A percentile compares a stretch with the other conserved stretches of the same genome.
These are phyloP conservation scores for Geotrichum reessii DNA, from an alignment of 1,139 yeast species.

Conservation along the genomic window DNA sequence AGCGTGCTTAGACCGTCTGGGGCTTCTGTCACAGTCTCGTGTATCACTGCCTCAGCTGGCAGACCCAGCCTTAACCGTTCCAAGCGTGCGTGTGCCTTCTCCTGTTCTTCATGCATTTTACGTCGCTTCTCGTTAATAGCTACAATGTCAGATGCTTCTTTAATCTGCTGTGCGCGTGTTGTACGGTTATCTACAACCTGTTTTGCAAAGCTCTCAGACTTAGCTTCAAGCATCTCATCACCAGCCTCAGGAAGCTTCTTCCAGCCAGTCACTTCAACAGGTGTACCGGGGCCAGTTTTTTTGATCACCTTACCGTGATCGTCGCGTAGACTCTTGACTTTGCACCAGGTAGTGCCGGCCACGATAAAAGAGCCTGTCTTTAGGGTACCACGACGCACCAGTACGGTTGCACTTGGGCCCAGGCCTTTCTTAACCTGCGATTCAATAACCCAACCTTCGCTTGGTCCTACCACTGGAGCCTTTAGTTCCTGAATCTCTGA, in stretches of 20 bases:
- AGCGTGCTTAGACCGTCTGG: conserved; percentile 24
- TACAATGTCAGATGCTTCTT: conserved; percentile 63
- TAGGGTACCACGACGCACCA: conserved; percentile 74
- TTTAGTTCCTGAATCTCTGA: conserved; percentile 78
- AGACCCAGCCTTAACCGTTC: conserved; percentile 35
- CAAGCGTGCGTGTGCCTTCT: conserved; percentile 30
- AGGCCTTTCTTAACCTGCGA: conserved; percentile 76
- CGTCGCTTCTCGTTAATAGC: conserved; percentile 53
- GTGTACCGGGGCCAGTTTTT: conserved; percentile 79
- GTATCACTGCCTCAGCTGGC: conserved; percentile 34
- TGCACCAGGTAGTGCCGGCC: conserved; percentile 83
- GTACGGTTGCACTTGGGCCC: conserved; percentile 81
- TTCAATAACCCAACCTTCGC: conserved; percentile 90
- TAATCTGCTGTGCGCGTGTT: conserved; percentile 50
- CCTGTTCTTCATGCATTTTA: conserved; percentile 43
- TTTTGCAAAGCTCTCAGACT: conserved; percentile 67
- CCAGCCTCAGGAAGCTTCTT: conserved; percentile 91
- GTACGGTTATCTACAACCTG: conserved; percentile 63
- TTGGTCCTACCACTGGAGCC: conserved; percentile 49
- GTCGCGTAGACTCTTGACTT: conserved; percentile 75
- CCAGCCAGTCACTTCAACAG: conserved; percentile 94
- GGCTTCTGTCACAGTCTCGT: conserved; percentile 22
- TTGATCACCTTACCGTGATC: conserved; percentile 62
- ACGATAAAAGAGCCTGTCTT: conserved; percentile 66
- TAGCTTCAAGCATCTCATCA: conserved; percentile 72